Evolutionary conservation across 345 rosid genomes (phyloP), one percentile per base, ranked within the genome.

Genomic region (Bruguiera sexangula): DNA sequence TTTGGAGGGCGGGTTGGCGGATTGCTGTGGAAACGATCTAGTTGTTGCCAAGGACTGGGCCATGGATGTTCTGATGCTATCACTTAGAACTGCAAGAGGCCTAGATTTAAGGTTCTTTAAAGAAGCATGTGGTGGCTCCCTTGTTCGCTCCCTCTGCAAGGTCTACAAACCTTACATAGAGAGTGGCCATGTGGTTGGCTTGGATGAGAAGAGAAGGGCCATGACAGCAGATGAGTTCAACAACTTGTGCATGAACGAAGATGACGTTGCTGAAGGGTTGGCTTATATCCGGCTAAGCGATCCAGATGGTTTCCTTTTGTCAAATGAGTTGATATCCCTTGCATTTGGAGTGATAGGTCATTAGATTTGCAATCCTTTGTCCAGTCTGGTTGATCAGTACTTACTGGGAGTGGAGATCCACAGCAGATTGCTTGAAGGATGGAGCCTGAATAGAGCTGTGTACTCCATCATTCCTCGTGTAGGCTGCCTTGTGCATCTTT

Each of bases 241-340:
- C 61, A 31, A 58, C 53, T 53, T 76, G 70, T 6, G 84, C 26
- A 34, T 43, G 65, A 73, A 69, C 60, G 82, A 75, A 66, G 84
- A 58, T 24, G 73, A 73, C 68, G 81, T 78, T 52, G 77, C 75
- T 15, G 79, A 65, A 62, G 76, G 78, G 69, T 73, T 86, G 56
- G 85, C 86, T 50, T 85, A 82, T 75, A 80, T 89, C 62, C 76
- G 87, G 76, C 88, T 89, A 30, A 88, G 83, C 67, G 96, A 91
- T 82, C 99, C 96, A 18, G 96, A 90, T 68, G 99, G 99, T 67
- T 92, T 95, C 34, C 87, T 95, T 30, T 66, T 95, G 67, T 95
- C 96, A 3, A 95, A 92, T 58, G 96, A 95, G 75, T 75, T 87
- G 83, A 92, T 91, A 73, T 89, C 96, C 22, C 79, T 80, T 70